These are phyloP conservation scores for Mortierella sp. DNA, from an alignment of 371 early-diverging fungal species.

Conservation along the genomic window DNA sequence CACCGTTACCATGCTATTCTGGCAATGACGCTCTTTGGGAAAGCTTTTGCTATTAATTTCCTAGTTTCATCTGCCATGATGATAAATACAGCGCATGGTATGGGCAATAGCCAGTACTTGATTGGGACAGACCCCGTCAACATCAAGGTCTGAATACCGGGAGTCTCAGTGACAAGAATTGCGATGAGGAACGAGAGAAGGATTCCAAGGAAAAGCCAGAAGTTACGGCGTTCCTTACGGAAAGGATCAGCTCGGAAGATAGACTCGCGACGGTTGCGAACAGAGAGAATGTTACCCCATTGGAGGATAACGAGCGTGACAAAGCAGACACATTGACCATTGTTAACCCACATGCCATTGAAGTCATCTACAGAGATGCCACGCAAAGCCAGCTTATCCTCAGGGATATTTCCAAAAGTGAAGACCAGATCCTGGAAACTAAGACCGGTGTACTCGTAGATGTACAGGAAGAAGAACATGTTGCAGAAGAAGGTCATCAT, in stretches of 20 bases:
- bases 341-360: constrained; percentile 54
- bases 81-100: constrained; percentile 69
- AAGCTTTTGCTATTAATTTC: constrained; percentile 63
- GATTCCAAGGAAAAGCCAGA: constrained; percentile 64
- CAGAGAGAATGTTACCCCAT: constrained; percentile 70
- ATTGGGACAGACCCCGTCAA: constrained; percentile 76
- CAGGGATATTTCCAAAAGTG: constrained; percentile 62
- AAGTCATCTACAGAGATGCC: constrained; percentile 65
- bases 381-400: constrained; percentile 55
- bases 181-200: constrained; percentile 63
- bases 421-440: constrained; percentile 65
- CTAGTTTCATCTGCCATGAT: constrained; percentile 69
- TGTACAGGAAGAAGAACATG: constrained; percentile 72
- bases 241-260: constrained; percentile 71
- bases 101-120: constrained; percentile 79
- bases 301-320: constrained; percentile 75
- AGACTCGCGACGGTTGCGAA: constrained; percentile 72
- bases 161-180: constrained; percentile 69
- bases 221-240: constrained; percentile 62
- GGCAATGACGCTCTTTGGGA: constrained; percentile 59
- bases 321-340: constrained; percentile 74
- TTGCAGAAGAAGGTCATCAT: constrained; percentile 70
- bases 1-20: constrained; percentile 59
- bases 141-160: constrained; percentile 70
- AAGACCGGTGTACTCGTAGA: constrained; percentile 62